These are phyloP conservation scores for Globisporangium takayamanum DNA, from an alignment of 352 stramenopile genomes.

Conservation along the genomic window DNA sequence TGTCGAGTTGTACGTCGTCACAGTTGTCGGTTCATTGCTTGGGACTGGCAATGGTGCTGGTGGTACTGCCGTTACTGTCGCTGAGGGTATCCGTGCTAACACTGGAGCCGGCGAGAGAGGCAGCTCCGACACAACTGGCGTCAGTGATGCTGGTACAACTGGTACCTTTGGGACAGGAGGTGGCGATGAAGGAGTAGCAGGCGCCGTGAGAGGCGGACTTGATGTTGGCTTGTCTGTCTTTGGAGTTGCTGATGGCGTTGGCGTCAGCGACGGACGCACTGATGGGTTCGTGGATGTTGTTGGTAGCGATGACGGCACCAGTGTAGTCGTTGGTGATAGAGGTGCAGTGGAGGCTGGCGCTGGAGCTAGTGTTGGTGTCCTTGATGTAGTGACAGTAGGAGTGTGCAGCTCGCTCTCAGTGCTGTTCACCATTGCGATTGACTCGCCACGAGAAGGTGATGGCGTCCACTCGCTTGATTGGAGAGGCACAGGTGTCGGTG, in stretches of 20 bases:
- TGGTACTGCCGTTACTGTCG: too few relatives aligned
- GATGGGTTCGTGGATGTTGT: not conserved
- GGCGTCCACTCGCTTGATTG: too few relatives aligned
- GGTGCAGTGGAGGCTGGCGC: not conserved
- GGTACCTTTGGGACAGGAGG: too few relatives aligned
- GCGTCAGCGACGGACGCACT: not conserved
- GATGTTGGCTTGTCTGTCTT: too few relatives aligned
- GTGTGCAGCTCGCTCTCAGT: not conserved
- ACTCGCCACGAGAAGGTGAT: not conserved
- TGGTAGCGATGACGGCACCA: constrained; percentile 1
- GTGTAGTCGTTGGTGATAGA: constrained; percentile 2
- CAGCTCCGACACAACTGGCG: too few relatives aligned
- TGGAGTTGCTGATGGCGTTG: constrained; percentile 6
- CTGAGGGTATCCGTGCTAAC: too few relatives aligned
- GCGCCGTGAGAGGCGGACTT: too few relatives aligned
- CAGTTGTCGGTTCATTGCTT: not conserved
- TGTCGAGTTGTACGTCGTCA: constrained; percentile 31
- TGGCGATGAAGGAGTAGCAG: too few relatives aligned
- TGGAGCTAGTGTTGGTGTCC: not conserved
- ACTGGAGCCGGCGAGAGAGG: too few relatives aligned
- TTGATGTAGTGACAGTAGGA: not conserved
- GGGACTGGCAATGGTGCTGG: not conserved
- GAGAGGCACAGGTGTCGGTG: not conserved
- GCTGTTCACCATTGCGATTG: not conserved
- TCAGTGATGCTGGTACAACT: too few relatives aligned